Percentiles rank a stretch among this genome's conserved stretches.
phyloP scores from a whole-genome alignment of 228 moss, liverwort and hornwort genomes.

The Sphagnum magellanicum region DNA sequence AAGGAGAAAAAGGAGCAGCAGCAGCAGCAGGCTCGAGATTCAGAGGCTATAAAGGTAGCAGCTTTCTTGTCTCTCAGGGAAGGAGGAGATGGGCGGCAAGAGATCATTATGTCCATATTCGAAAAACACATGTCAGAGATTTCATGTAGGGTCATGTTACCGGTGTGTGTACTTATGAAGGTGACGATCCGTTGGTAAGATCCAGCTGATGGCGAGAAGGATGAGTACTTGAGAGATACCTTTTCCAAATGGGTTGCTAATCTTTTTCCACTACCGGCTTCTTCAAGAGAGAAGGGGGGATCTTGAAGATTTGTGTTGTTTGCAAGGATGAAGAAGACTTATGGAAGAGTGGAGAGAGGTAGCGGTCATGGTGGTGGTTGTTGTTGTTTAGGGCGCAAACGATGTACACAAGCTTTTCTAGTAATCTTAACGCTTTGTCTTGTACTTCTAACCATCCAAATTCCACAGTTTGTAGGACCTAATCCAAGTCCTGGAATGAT shows the following conservation, averaged over 20 bases:
- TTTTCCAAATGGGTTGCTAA: too few species aligned
- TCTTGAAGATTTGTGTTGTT: not conserved
- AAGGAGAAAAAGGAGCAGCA: too few species aligned
- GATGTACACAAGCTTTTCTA: slow-evolving; percentile 15
- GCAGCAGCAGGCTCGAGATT: not conserved
- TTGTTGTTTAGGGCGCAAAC: slow-evolving; percentile 21
- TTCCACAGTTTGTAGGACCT: slow-evolving; percentile 34
- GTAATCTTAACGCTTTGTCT: slow-evolving; percentile 15
- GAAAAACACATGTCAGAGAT: not conserved
- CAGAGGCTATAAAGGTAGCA: not conserved
- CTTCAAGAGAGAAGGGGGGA: too few species aligned
- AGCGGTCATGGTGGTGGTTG: too few species aligned
- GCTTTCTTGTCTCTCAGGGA: not conserved
- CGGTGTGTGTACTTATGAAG: not conserved
- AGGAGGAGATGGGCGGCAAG: not conserved
- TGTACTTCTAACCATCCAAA: slow-evolving; percentile 31
- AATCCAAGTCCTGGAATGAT: slow-evolving; percentile 23
- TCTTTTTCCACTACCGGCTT: too few species aligned
- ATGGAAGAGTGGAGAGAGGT: slow-evolving; percentile 20
- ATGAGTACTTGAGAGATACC: too few species aligned
- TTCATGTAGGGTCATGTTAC: not conserved
- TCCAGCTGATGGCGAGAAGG: not conserved
- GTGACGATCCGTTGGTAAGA: not conserved
- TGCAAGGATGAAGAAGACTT: slow-evolving; percentile 31
- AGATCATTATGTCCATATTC: not conserved